Base-by-base conservation (phyloP, 306 rosid genomes). In the Hippophae tibetana region DNA sequence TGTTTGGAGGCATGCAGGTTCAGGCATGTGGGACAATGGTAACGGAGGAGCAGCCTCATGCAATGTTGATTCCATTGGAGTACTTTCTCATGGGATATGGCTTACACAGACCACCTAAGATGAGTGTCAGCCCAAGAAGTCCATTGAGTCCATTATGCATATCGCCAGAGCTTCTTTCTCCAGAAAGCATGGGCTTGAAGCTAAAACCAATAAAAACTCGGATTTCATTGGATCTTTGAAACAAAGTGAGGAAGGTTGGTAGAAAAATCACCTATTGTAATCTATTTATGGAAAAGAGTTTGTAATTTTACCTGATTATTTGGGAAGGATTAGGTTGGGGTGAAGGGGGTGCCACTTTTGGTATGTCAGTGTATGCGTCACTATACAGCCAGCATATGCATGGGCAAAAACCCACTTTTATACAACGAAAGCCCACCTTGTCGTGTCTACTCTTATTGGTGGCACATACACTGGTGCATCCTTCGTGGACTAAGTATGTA, bases 181-280 rank as follows among this genome's bases (percentile, higher is more conserved):
- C 99, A 1, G 99, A 88, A 81, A 92, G 99, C 64, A 92, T 92
- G 99, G 96, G 99, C 42, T 77, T 92, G 86, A 92, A 92, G 83
- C 77, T 92, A 82, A 92, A 92, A 72, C 99, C 96, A 9, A 92
- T 92, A 59, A 87, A 80, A 76, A 92, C 96, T 41, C 76, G 93
- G 67, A 80, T 81, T 50, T 67, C 89, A 38, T 47, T 68, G 54
- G 64, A 79, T 60, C 67, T 73, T 50, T 61, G 54, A 77, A 48
- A 59, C 38, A 61, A 58, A 53, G 53, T 42, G 46, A 53, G 65
- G 58, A 69, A 64, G 48, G 53, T 48, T 62, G 45, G 38, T 60
- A 64, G 64, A 6, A 26, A 64, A 52, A 54, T 52, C 47, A 47
- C 49, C 48, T 69, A 57, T 43, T 67, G 69, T 69, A 57, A 67